Conservation (phyloP, 2,329 filamentous ascomycete genomes). For the Xylaria sp. region DNA sequence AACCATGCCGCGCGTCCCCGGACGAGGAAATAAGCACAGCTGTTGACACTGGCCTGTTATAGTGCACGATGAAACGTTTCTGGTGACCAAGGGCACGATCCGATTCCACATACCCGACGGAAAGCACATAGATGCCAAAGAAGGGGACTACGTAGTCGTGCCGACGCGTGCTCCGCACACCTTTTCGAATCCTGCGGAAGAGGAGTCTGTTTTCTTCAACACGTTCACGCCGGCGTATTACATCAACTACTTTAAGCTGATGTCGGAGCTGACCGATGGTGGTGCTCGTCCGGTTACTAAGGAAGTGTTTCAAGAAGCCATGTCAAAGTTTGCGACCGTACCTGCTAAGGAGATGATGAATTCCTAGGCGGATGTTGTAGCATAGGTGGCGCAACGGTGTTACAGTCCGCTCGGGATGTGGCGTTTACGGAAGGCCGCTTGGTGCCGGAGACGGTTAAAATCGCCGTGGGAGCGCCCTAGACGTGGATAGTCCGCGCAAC, state of each 20-base stretch:
- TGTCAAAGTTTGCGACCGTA: slow-evolving; percentile 62
- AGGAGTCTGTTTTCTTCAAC: slow-evolving; percentile 66
- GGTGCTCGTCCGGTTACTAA: slow-evolving; percentile 58
- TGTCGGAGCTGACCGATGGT: slow-evolving; percentile 56
- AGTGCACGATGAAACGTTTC: slow-evolving; percentile 65
- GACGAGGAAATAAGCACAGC: background rate
- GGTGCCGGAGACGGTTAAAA: background rate
- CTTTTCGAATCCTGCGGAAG: slow-evolving; percentile 65
- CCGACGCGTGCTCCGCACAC: slow-evolving; percentile 66
- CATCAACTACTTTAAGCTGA: slow-evolving; percentile 66
- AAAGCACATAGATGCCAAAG: slow-evolving; percentile 57
- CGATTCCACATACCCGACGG: slow-evolving; percentile 62
- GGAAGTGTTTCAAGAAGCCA: slow-evolving; percentile 60
- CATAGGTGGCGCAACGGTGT: background rate
- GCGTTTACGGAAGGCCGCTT: background rate
- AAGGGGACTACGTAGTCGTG: slow-evolving; percentile 66
- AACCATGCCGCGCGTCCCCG: background rate
- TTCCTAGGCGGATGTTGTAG: background rate
- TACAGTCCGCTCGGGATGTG: background rate
- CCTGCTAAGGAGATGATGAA: slow-evolving; percentile 35
- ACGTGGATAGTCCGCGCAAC: slow-evolving; percentile 2
- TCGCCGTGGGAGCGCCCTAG: background rate
- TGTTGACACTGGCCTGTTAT: slow-evolving; percentile 9
- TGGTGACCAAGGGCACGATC: slow-evolving; percentile 62
- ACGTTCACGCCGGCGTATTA: slow-evolving; percentile 68